These are phyloP conservation scores for Colletotrichum graminicola DNA, from an alignment of 2,329 filamentous ascomycete species.

Conservation along the genomic window DNA sequence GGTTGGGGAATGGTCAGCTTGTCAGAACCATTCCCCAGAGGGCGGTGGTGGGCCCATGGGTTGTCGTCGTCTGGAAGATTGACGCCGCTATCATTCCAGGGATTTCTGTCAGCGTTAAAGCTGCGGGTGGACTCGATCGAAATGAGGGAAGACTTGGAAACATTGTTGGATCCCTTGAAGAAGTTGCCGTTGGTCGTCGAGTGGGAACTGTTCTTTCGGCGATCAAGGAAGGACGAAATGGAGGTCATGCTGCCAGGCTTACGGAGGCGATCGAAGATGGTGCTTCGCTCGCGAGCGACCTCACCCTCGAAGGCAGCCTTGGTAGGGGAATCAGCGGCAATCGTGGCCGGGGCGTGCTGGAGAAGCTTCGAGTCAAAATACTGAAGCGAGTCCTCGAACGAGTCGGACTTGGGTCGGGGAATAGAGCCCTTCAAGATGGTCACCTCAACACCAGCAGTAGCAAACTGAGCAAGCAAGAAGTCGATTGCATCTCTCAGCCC, in stretches of 20 bases:
- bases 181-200: constrained; percentile 84
- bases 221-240: constrained; percentile 94
- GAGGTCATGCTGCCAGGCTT: constrained; percentile 96
- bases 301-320: constrained; percentile 87
- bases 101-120: constrained; percentile 90
- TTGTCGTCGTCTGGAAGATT: constrained; percentile 92
- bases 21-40: constrained; percentile 74
- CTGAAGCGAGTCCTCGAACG: constrained; percentile 95
- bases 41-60: constrained; percentile 70
- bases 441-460: constrained; percentile 89
- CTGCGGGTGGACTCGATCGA: constrained; percentile 96
- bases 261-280: constrained; percentile 91
- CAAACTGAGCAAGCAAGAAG: constrained; percentile 87
- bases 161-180: constrained; percentile 92
- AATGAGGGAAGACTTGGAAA: constrained; percentile 94
- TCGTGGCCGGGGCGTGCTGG: constrained; percentile 86
- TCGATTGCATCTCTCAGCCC: constrained; percentile 96
- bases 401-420: constrained; percentile 97
- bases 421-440: constrained; percentile 93
- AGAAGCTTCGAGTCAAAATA: constrained; percentile 98
- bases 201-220: constrained; percentile 93
- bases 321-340: constrained; percentile 88
- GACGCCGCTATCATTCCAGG: constrained; percentile 97
- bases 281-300: constrained; percentile 80
- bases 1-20: constrained; percentile 77